Percentiles rank a stretch among this genome's conserved stretches.
Conservation (phyloP, 148 eudicot genomes). For the Arbutus unedo region DNA sequence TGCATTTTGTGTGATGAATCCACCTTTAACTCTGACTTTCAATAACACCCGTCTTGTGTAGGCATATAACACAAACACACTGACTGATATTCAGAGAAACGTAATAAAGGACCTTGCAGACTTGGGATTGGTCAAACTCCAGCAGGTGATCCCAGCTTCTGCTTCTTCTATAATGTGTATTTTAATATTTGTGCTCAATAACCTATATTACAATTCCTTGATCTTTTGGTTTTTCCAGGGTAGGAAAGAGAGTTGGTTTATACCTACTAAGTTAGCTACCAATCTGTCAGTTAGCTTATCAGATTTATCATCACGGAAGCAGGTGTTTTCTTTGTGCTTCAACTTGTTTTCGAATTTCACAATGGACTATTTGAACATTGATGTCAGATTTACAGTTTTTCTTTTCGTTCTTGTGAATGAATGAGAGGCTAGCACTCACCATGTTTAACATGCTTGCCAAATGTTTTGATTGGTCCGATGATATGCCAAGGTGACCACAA, state of each 20-base stretch:
- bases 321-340: constrained; percentile 39
- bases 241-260: constrained; percentile 93
- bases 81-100: constrained; percentile 62
- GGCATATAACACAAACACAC: constrained; percentile 84
- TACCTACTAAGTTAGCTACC: constrained; percentile 89
- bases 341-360: neutral
- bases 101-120: constrained; percentile 83
- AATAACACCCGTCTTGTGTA: constrained; percentile 23
- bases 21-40: neutral
- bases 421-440: neutral
- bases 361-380: neutral
- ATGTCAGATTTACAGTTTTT: neutral
- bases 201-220: constrained; percentile 8
- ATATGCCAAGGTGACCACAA: neutral
- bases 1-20: neutral
- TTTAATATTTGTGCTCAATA: neutral
- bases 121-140: constrained; percentile 87
- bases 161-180: neutral
- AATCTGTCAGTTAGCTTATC: constrained; percentile 88
- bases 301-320: constrained; percentile 75
- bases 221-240: constrained; percentile 48
- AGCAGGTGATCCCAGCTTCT: constrained; percentile 55
- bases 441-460: neutral
- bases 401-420: neutral
- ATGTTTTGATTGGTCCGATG: neutral